A percentile compares a stretch with the other conserved stretches of the same genome.
These are phyloP conservation scores for Pichia sp. DNA, from an alignment of 1,139 yeast species.

Conservation along the genomic window DNA sequence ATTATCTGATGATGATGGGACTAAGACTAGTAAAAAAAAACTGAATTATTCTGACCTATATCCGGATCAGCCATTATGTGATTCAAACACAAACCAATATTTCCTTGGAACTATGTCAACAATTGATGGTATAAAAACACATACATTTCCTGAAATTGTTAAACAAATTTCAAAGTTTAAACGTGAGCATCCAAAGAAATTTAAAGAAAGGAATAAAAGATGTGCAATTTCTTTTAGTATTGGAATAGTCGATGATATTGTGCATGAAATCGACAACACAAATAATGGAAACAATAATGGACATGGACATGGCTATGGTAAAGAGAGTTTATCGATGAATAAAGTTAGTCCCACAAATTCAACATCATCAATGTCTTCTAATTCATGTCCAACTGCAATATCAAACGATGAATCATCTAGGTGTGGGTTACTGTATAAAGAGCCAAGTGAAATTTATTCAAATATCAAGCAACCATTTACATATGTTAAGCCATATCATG, in stretches of 20 bases:
- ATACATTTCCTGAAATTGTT: conserved; percentile 51
- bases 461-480: conserved; percentile 70
- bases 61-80: conserved; percentile 33
- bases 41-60: conserved; percentile 8
- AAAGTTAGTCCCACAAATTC: too few species aligned
- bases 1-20: neutral
- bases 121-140: conserved; percentile 26
- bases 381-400: neutral
- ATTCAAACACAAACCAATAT: conserved; percentile 52
- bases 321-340: too few species aligned
- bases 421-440: conserved; percentile 42
- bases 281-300: conserved; percentile 1
- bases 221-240: conserved; percentile 51
- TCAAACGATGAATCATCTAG: neutral
- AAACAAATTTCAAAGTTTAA: conserved; percentile 42
- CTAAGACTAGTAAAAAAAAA: neutral
- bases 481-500: conserved; percentile 87
- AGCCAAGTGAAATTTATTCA: conserved; percentile 77
- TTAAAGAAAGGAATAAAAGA: conserved; percentile 35
- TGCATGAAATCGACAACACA: conserved; percentile 11
- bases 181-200: conserved; percentile 37
- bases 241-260: conserved; percentile 38
- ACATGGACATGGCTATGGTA: neutral
- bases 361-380: neutral
- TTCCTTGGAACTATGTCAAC: conserved; percentile 43